Evolutionary conservation across 1,139 yeast species (phyloP), one percentile per base, ranked within the genome.

Genomic region (Zygosaccharomyces sapae): DNA sequence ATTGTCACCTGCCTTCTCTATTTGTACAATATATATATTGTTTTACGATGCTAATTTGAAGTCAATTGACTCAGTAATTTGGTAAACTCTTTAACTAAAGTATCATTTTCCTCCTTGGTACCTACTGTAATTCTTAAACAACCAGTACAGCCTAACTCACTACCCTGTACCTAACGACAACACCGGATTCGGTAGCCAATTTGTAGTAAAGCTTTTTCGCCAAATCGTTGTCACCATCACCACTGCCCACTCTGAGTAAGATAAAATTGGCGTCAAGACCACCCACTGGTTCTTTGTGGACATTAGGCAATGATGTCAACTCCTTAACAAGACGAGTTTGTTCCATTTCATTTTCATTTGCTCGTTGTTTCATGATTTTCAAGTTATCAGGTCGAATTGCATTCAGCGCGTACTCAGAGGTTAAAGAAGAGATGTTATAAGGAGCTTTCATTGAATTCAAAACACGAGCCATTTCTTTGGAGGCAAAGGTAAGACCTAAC

Each of bases 391-490:
- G 61, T 5, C 77, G 70, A 3, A 92, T 76, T 0, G 97, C 94
- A 54, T 92, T 77, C 22, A 74, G 55, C 0, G 96, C 97, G 38
- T 88, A 72, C 45, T 77, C 77, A 2, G 97, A 74, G 0, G 97
- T 83, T 52, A 86, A 73, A 5, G 90, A 79, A 8, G 96, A 86
- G 45, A 92, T 86, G 66, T 92, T 92, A 69, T 92, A 92, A 0
- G 98, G 98, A 37, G 95, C 96, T 63, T 90, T 92, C 84, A 92
- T 82, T 25, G 95, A 80, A 65, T 92, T 92, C 58, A 92, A 71
- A 46, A 85, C 76, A 13, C 68, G 61, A 0, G 96, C 77, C 45
- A 92, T 72, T 47, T 77, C 78, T 10, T 72, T 69, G 12, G 77
- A 72, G 7, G 90, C 75, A 63, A 67, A 90, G 0, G 96, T 83